Percentiles rank a stretch among this genome's conserved stretches.
phyloP scores from a whole-genome alignment of 441 rosid species.

The Theobroma grandiflorum region DNA sequence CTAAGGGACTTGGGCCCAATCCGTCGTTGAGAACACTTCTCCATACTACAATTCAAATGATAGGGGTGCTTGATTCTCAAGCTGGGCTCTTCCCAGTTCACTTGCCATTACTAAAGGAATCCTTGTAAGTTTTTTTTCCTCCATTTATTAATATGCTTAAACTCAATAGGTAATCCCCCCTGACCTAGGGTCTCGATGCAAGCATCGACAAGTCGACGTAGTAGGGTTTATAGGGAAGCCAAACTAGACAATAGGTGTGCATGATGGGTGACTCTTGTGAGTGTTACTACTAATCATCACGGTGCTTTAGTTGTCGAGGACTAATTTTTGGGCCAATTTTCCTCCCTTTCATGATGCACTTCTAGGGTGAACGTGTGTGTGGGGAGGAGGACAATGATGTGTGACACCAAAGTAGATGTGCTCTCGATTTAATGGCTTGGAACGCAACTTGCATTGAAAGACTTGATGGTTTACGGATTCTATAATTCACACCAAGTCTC shows the following conservation, averaged over 20 bases:
- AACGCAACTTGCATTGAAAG: background rate
- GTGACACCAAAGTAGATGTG: no score
- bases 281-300: background rate
- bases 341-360: background rate
- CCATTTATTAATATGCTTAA: conserved; percentile 36
- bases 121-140: conserved; percentile 36
- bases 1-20: conserved; percentile 27
- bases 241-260: background rate
- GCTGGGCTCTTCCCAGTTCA: conserved; percentile 25
- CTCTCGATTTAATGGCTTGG: background rate
- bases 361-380: no score
- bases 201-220: background rate
- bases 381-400: no score
- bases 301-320: background rate
- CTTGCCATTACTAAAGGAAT: conserved; percentile 35
- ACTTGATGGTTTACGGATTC: background rate
- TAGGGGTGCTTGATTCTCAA: conserved; percentile 15
- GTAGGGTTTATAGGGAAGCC: no score
- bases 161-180: conserved; percentile 24
- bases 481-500: background rate
- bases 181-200: conserved; percentile 20
- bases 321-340: background rate
- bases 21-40: conserved; percentile 27
- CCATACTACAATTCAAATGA: conserved; percentile 23
- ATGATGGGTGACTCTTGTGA: background rate